Percentiles rank a stretch among this genome's conserved stretches.
These are phyloP conservation scores for Aureobasidium sp. DNA, from an alignment of 2,329 filamentous ascomycete species.

Conservation along the genomic window DNA sequence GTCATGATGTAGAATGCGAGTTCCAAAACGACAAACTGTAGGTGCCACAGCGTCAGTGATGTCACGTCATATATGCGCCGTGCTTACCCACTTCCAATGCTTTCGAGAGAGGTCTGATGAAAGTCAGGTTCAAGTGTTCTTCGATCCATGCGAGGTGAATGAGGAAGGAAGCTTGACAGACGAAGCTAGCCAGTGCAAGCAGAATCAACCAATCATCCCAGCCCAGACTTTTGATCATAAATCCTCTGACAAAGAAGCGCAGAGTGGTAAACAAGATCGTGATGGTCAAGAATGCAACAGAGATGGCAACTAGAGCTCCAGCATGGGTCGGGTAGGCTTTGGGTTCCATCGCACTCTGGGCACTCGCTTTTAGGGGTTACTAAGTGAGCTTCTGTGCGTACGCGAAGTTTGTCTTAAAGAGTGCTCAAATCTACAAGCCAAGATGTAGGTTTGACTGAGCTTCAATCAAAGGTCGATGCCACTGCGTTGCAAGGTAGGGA, in stretches of 20 bases:
- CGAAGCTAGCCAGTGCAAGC: conserved; percentile 32
- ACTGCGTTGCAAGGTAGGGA: not conserved
- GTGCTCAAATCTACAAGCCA: not conserved
- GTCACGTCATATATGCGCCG: not conserved
- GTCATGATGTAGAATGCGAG: conserved; percentile 35
- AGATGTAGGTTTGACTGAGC: not conserved
- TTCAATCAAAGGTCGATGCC: not conserved
- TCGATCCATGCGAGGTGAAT: conserved; percentile 14
- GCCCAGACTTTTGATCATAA: conserved; percentile 35
- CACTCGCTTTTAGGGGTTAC: not conserved
- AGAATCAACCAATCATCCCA: conserved; percentile 39
- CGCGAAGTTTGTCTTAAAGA: not conserved
- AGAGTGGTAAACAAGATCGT: conserved; percentile 34
- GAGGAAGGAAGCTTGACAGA: conserved; percentile 23
- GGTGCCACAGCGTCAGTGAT: not conserved
- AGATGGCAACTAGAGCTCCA: not conserved
- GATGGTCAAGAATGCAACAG: conserved; percentile 26
- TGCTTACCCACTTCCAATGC: not conserved
- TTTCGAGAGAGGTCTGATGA: not conserved
- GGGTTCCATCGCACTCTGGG: not conserved
- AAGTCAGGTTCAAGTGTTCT: not conserved
- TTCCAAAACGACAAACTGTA: conserved; percentile 25
- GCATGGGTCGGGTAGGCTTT: not conserved
- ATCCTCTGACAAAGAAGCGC: conserved; percentile 35
- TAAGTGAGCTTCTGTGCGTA: not conserved